phyloP scores from a whole-genome alignment of 176 grass and related monocot genomes.

The Miscanthus lutarioriparius region DNA sequence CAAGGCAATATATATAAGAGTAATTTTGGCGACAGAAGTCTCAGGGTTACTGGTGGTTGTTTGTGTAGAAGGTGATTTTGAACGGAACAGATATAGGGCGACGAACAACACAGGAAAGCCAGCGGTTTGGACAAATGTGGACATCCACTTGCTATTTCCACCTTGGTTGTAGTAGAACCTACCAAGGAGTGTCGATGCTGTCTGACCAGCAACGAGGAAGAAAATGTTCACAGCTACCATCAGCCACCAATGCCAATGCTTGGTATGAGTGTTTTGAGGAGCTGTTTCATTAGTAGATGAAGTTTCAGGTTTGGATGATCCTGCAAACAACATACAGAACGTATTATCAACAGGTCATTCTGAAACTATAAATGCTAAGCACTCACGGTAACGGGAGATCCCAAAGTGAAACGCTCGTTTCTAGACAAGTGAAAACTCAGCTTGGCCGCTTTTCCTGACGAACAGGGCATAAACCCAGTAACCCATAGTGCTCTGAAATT shows the following conservation, averaged over 20 bases:
- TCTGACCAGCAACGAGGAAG: conserved; percentile 74
- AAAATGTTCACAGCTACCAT: conserved; percentile 64
- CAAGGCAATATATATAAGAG: conserved; percentile 63
- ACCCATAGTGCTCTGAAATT: not conserved
- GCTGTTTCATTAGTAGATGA: conserved; percentile 15
- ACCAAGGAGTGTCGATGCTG: conserved; percentile 60
- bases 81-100: conserved; percentile 50
- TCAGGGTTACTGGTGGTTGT: conserved; percentile 19
- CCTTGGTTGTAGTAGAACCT: conserved; percentile 98
- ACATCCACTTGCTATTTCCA: conserved; percentile 90
- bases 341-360: not conserved
- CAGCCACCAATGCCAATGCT: conserved; percentile 65
- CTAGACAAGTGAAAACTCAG: not conserved
- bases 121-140: conserved; percentile 69
- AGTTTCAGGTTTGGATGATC: conserved; percentile 45
- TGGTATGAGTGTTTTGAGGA: not conserved
- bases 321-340: conserved; percentile 30
- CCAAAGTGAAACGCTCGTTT: not conserved
- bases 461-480: not conserved
- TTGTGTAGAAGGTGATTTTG: conserved; percentile 34
- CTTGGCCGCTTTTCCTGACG: not conserved
- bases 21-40: conserved; percentile 45
- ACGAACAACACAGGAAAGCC: conserved; percentile 71
- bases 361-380: not conserved
- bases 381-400: not conserved